Percentiles rank a stretch among this genome's conserved stretches.
These are phyloP conservation scores for Chalciporus chontae DNA, from an alignment of 768 basidiomycete genomes.

Conservation along the genomic window DNA sequence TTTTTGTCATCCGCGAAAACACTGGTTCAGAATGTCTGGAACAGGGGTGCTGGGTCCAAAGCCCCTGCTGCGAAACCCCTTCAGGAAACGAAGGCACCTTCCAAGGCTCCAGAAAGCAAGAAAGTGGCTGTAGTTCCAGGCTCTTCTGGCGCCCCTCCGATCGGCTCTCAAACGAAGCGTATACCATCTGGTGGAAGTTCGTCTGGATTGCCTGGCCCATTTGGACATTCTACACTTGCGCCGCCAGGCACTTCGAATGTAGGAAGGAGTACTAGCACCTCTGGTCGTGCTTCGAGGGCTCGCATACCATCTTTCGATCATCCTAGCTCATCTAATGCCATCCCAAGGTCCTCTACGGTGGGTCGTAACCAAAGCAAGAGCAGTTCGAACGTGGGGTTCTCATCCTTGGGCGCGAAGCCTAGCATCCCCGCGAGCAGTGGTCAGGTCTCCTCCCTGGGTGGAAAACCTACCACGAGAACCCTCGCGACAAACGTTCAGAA, in stretches of 20 bases:
- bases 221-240: slow-evolving; percentile 14
- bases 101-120: slow-evolving; percentile 15
- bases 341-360: slow-evolving; percentile 13
- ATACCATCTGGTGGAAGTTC: slow-evolving; percentile 15
- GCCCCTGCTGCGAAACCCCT: slow-evolving; percentile 24
- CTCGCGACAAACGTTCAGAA: slow-evolving; percentile 9
- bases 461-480: slow-evolving; percentile 18
- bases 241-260: slow-evolving; percentile 8
- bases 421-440: slow-evolving; percentile 22
- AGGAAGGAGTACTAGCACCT: slow-evolving; percentile 4
- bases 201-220: slow-evolving; percentile 1
- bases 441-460: slow-evolving; percentile 27
- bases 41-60: slow-evolving; percentile 42
- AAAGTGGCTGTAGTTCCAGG: slow-evolving; percentile 19
- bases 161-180: slow-evolving; percentile 16
- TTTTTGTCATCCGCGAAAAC: slow-evolving; percentile 69
- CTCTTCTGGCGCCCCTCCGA: slow-evolving; percentile 21
- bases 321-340: slow-evolving; percentile 10
- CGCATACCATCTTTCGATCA: slow-evolving; percentile 17
- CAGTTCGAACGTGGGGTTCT: slow-evolving; percentile 25
- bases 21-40: slow-evolving; percentile 72
- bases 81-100: slow-evolving; percentile 14
- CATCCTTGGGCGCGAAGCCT: slow-evolving; percentile 39
- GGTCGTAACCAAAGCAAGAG: slow-evolving; percentile 17
- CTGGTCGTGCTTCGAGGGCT: slow-evolving; percentile 18